Base-by-base conservation (phyloP, 129 eudicot species). In the Dittrichia graveolens region DNA sequence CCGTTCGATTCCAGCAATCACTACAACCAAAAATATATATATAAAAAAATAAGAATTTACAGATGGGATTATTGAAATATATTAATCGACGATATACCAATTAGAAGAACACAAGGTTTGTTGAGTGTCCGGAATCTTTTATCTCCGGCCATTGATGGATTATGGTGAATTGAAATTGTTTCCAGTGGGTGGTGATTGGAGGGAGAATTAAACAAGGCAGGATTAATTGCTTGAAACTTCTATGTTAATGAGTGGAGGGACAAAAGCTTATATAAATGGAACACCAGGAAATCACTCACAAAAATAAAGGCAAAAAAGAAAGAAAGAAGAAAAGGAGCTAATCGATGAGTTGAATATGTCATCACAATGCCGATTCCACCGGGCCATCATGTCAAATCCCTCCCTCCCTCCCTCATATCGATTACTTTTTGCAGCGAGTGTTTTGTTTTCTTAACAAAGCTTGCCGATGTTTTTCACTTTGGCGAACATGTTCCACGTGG, bases 1-100 rank as follows among this genome's bases (percentile, higher is more conserved):
- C 71, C 99, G 83, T 75, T 95, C 99, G 79, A 91, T 82, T 0
- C 99, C 99, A 40, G 94, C 96, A 44, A 95, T 84, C 73, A 78
- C 99, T 94, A 62, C 41, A 56, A 14, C 54, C 1, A 18, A 0
- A 38, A 35, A 73, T 11, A 45, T 9, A 0, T 6, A 49, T 60
- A 68, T 62, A 11, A 38, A 18, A 52, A 12, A 19, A 39, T 57
- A n/a, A 78, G 3, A 50, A 18, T 34, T 5, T 3, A 75, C 41
- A 52, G 9, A 48, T 18, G 14, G 45, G 3, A 9, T 13, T 8
- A 4, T 4, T 10, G 6, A 41, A 34, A 14, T 18, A 35, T 11
- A 68, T 18, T 38, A 14, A 67, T 37, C 7, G 41, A 12, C 2
- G 31, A 24, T 24, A 24, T 85, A 91, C 97, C 91, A 64, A 91